phyloP scores from a whole-genome alignment of 495 filamentous ascomycete species.

The Oleoguttula mirabilis region DNA sequence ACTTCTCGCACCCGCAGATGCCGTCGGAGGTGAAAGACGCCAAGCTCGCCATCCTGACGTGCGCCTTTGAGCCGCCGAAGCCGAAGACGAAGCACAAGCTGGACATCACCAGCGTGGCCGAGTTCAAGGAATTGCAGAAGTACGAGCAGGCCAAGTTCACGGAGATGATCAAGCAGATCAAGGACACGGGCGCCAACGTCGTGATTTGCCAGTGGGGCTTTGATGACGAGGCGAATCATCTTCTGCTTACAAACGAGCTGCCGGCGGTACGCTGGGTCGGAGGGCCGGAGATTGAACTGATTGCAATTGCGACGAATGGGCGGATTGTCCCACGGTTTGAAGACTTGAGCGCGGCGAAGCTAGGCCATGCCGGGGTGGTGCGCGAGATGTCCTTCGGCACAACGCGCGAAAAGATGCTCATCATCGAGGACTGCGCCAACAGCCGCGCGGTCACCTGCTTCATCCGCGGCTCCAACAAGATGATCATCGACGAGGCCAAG shows the following conservation, averaged over 20 bases:
- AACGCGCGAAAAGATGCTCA: conserved; percentile 96
- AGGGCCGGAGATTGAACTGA: conserved; percentile 94
- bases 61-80: conserved; percentile 98
- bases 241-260: conserved; percentile 88
- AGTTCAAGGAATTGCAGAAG: conserved; percentile 90
- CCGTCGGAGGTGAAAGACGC: conserved; percentile 84
- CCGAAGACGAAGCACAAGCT: conserved; percentile 99
- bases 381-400: conserved; percentile 94
- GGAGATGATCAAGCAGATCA: conserved; percentile 98
- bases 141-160: conserved; percentile 94
- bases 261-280: conserved; percentile 97
- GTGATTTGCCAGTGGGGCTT: conserved; percentile 99
- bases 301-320: conserved; percentile 96
- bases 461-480: conserved; percentile 96
- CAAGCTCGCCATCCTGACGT: conserved; percentile 94
- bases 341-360: conserved; percentile 78
- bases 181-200: conserved; percentile 91
- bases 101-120: conserved; percentile 92
- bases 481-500: conserved; percentile 99
- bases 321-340: conserved; percentile 96
- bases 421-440: conserved; percentile 98
- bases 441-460: conserved; percentile 93
- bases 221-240: conserved; percentile 96
- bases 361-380: conserved; percentile 81
- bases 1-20: conserved; percentile 99